Evolutionary conservation across 2,329 filamentous ascomycete species (phyloP).

Genomic region (Thelonectria blattea): DNA sequence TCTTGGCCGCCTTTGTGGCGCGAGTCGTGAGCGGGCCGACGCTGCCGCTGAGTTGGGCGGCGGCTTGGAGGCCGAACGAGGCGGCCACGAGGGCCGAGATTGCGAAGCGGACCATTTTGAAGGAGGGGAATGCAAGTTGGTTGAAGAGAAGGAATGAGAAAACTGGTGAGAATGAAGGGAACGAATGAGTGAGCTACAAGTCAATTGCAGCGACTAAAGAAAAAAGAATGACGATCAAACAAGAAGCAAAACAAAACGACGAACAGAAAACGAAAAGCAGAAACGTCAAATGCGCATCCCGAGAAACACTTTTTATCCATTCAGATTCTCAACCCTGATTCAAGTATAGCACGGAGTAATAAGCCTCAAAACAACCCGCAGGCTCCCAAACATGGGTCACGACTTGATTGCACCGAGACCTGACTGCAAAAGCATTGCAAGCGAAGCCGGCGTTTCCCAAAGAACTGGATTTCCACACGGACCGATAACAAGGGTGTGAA

Average conservation of each 20-base stretch:
- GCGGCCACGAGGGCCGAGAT: conserved; percentile 28
- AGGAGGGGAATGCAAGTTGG: neutral
- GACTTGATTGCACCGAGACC: conserved; percentile 11
- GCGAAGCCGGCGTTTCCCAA: neutral
- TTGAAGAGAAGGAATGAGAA: conserved; percentile 4
- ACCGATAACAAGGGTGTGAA: conserved; percentile 9
- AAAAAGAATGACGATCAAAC: neutral
- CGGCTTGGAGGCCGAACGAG: conserved; percentile 26
- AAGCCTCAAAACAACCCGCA: neutral
- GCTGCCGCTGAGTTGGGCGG: conserved; percentile 29
- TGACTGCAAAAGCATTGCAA: conserved; percentile 5
- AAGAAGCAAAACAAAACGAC: conserved; percentile 6
- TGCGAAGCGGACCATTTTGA: conserved; percentile 17
- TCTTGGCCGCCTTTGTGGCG: conserved; percentile 24
- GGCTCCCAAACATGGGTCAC: neutral
- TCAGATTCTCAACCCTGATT: neutral
- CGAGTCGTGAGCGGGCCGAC: conserved; percentile 25
- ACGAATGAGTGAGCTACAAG: conserved; percentile 9
- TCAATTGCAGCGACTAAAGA: conserved; percentile 10
- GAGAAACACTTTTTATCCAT: conserved; percentile 10
- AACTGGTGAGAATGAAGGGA: conserved; percentile 13
- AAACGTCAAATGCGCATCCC: neutral
- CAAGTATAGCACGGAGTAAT: conserved; percentile 6
- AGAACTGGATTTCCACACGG: neutral
- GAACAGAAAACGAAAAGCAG: neutral